A percentile compares a stretch with the other conserved stretches of the same genome.
Evolutionary conservation across 306 rosid species (phyloP).

Genomic region (Cyamopsis tetragonoloba): DNA sequence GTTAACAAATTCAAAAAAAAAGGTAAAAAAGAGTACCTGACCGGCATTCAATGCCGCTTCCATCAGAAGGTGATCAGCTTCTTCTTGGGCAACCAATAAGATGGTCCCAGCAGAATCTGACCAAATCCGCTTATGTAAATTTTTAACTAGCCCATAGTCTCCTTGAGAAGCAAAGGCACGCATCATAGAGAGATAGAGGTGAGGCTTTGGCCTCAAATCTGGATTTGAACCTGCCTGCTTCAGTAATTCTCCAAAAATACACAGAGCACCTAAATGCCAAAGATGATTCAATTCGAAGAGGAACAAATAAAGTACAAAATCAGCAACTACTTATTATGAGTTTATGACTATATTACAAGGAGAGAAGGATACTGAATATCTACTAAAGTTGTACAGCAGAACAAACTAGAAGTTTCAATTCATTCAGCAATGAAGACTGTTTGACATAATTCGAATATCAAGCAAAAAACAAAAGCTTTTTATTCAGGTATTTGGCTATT

Average conservation of each 20-base stretch:
- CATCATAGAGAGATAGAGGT: conserved; percentile 87
- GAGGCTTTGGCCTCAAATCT: conserved; percentile 77
- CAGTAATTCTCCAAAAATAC: conserved; percentile 76
- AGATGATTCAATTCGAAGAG: conserved; percentile 1
- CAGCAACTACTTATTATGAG: not conserved
- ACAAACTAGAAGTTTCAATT: not conserved
- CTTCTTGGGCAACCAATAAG: conserved; percentile 49
- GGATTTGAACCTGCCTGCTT: conserved; percentile 58
- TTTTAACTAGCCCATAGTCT: conserved; percentile 56
- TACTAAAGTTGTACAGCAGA: not conserved
- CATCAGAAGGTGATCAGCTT: conserved; percentile 88
- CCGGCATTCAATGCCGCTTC: conserved; percentile 73
- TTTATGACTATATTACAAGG: not conserved
- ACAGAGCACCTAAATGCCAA: conserved; percentile 57
- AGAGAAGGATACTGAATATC: not conserved
- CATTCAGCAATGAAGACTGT: not conserved
- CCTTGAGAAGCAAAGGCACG: conserved; percentile 63
- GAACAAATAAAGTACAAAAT: conserved; percentile 11
- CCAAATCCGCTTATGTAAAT: conserved; percentile 63
- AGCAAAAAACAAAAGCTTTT: conserved; percentile 1
- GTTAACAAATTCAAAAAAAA: no score
- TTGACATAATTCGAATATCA: not conserved
- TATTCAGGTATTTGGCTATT: not conserved
- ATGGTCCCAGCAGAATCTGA: conserved; percentile 68
- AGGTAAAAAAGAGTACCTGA: conserved; percentile 41